Base-by-base conservation (phyloP, 2,329 filamentous ascomycete genomes). In the Onygenales sp. region DNA sequence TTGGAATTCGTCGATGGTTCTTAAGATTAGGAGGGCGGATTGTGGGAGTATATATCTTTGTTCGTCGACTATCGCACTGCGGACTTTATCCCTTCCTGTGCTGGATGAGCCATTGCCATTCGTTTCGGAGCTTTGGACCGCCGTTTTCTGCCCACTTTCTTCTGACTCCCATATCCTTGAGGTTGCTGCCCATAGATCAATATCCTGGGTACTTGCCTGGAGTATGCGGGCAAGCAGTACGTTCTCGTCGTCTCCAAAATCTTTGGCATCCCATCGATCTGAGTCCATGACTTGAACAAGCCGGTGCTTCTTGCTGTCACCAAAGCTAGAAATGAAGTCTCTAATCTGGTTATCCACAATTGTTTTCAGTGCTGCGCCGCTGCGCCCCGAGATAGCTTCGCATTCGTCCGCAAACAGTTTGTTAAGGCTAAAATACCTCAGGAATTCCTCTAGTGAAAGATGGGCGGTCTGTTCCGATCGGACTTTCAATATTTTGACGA, bases 31-130 rank as follows among this genome's bases (percentile, higher is more conserved):
- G 34, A 92, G 78, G 0, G 89, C 91, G 4, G 90, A 95, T 51
- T 86, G 81, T 0, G 93, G 90, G 9, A 98, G 80, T 53, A 95
- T 83, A 66, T 89, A 97, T 51, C 82, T 84, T 65, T 95, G 88
- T 31, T 85, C 83, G 56, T 96, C 91, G 51, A 98, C 86, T 4
- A 83, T 74, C 1, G 93, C 93, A 39, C 80, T 81, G 43, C 87
- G 81, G 4, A 77, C 76, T 69, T 85, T 88, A 52, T 84, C 77
- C 63, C 86, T 88, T 14, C 65, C 62, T 6, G 63, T 61, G 5
- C 50, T 43, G 14, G 58, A 47, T 33, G 56, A 43, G 3, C 53
- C 52, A 39, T 61, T 58, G 1, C 70, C 69, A 52, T 73, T 73
- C 27, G 59, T 53, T 4, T 57, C 45, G 14, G 54, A 39, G 0